Percentiles rank a stretch among this genome's conserved stretches.
phyloP scores from a whole-genome alignment of 2,329 filamentous ascomycete species.

The Setomelanomma holmii region DNA sequence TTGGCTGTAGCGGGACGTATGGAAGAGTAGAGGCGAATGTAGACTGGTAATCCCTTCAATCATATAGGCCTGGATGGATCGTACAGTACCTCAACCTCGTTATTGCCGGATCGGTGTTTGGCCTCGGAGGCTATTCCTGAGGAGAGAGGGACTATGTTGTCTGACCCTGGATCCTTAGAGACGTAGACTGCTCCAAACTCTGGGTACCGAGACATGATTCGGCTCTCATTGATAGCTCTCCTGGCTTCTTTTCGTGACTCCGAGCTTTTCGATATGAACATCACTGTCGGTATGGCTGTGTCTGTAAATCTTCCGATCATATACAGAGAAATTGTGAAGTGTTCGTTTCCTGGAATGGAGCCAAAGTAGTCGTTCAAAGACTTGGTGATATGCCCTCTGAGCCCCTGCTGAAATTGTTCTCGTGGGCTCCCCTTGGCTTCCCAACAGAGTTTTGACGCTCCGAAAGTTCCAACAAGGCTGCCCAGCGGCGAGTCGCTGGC shows the following conservation, averaged over 20 bases:
- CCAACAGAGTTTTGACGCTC: not conserved
- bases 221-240: constrained; percentile 3
- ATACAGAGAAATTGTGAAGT: constrained; percentile 2
- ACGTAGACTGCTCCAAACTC: constrained; percentile 1
- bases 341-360: not conserved
- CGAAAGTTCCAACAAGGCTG: not conserved
- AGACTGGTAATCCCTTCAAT: not conserved
- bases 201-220: not conserved
- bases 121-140: not conserved
- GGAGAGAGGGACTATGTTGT: constrained; percentile 8
- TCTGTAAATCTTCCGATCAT: not conserved
- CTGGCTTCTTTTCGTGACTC: not conserved
- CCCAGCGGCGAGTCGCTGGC: too few species aligned
- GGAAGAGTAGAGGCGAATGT: not conserved
- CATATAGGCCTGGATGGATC: not conserved
- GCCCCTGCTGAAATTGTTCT: not conserved
- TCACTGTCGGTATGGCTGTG: not conserved
- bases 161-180: constrained; percentile 8
- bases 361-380: not conserved
- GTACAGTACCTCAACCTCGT: not conserved
- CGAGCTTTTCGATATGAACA: not conserved
- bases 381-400: not conserved
- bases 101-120: not conserved
- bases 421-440: not conserved
- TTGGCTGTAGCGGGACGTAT: constrained; percentile 4